Conservation (phyloP, 345 rosid genomes). For the Citrus sinensis region DVS_A1.0 CM039162.1:6064501-6065000, state of each 20-base stretch:
- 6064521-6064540: background rate
- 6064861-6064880: background rate
- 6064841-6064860: background rate
- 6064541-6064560: conserved; percentile 3
- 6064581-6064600: conserved; percentile 52
- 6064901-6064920: background rate
- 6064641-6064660: conserved; percentile 81
- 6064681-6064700: conserved; percentile 40
- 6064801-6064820: background rate
- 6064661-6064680: conserved; percentile 69
- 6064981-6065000: background rate
- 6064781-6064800: background rate
- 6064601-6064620: conserved; percentile 92
- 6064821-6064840: background rate
- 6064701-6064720: conserved; percentile 6
- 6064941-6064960: background rate
- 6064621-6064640: conserved; percentile 82
- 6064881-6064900: background rate
- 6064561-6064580: background rate
- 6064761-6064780: conserved; percentile 6
- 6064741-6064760: background rate
- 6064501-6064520: background rate
- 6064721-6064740: background rate
- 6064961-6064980: background rate
- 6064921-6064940: background rate